These are phyloP conservation scores for Mycena rebaudengoi DNA, from an alignment of 768 basidiomycete species.

Conservation along the genomic window DNA sequence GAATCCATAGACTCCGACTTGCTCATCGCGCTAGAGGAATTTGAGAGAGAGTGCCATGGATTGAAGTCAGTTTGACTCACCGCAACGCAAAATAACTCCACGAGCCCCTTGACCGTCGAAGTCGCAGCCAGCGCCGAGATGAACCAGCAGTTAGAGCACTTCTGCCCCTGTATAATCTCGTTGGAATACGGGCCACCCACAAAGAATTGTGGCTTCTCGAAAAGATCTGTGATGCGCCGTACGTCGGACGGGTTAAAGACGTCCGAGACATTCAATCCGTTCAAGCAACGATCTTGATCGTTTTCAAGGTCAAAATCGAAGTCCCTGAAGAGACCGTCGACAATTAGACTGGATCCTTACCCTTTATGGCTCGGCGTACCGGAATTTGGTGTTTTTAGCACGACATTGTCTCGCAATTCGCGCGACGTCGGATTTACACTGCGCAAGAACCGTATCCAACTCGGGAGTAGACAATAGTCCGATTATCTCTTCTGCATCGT, in stretches of 20 bases:
- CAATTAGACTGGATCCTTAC: not conserved
- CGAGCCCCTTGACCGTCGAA: slow-evolving; percentile 34
- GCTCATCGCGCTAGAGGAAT: slow-evolving; percentile 34
- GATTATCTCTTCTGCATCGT: not conserved
- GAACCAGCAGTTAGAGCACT: slow-evolving; percentile 44
- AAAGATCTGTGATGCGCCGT: slow-evolving; percentile 40
- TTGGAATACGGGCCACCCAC: slow-evolving; percentile 31
- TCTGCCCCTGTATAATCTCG: slow-evolving; percentile 45
- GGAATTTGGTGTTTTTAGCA: slow-evolving; percentile 3
- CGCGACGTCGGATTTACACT: slow-evolving; percentile 10
- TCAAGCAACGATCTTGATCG: slow-evolving; percentile 39
- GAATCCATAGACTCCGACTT: slow-evolving; percentile 46
- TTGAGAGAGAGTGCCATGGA: no score
- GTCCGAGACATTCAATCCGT: slow-evolving; percentile 28
- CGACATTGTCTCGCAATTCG: slow-evolving; percentile 18
- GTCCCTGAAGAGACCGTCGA: slow-evolving; percentile 30
- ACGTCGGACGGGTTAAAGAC: slow-evolving; percentile 38
- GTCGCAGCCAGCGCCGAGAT: slow-evolving; percentile 39
- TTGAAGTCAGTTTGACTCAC: slow-evolving; percentile 31
- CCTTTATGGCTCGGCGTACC: slow-evolving; percentile 1
- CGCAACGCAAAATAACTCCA: slow-evolving; percentile 45
- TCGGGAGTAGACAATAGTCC: slow-evolving; percentile 10
- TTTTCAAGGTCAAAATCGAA: slow-evolving; percentile 42
- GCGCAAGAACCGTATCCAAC: slow-evolving; percentile 3
- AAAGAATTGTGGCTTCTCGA: slow-evolving; percentile 40